A percentile compares a stretch with the other conserved stretches of the same genome.
Conservation (phyloP, 495 filamentous ascomycete species). For the Lasiosphaeriaceae sp. region DNA sequence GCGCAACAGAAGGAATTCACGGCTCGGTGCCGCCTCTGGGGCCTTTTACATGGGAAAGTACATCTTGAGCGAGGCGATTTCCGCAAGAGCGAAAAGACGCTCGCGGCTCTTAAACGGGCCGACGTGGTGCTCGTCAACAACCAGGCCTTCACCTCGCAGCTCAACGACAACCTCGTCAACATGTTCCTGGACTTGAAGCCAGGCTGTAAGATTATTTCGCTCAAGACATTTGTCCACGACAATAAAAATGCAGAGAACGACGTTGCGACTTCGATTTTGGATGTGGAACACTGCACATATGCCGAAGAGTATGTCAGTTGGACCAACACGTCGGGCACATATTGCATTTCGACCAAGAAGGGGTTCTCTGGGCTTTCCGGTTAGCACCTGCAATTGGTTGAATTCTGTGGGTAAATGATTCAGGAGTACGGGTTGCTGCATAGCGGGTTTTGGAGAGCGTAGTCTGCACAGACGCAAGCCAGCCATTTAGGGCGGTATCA, state of each 20-base stretch:
- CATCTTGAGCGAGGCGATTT: constrained; percentile 82
- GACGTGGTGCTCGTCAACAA: constrained; percentile 97
- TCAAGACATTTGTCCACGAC: constrained; percentile 45
- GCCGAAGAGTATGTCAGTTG: constrained; percentile 85
- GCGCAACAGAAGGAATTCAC: constrained; percentile 82
- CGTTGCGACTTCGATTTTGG: constrained; percentile 69
- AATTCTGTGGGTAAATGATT: background rate
- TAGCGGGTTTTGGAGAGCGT: background rate
- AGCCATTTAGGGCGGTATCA: too few species aligned
- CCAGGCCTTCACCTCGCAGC: constrained; percentile 80
- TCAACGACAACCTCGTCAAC: constrained; percentile 81
- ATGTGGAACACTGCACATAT: constrained; percentile 71
- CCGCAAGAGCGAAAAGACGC: constrained; percentile 65
- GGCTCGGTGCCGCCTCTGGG: constrained; percentile 84
- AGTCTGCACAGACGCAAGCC: background rate
- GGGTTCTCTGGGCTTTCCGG: constrained; percentile 18
- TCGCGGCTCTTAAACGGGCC: constrained; percentile 68
- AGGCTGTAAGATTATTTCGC: constrained; percentile 74
- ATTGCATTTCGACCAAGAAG: constrained; percentile 86
- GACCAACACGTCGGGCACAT: constrained; percentile 78
- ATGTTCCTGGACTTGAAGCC: constrained; percentile 94
- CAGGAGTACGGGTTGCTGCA: too few species aligned
- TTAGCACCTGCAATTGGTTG: background rate
- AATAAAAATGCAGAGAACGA: constrained; percentile 48
- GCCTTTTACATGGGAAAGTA: constrained; percentile 73